These are phyloP conservation scores for Phaffomyces opuntiae DNA, from an alignment of 805 yeast genomes.

Conservation along the genomic window DNA sequence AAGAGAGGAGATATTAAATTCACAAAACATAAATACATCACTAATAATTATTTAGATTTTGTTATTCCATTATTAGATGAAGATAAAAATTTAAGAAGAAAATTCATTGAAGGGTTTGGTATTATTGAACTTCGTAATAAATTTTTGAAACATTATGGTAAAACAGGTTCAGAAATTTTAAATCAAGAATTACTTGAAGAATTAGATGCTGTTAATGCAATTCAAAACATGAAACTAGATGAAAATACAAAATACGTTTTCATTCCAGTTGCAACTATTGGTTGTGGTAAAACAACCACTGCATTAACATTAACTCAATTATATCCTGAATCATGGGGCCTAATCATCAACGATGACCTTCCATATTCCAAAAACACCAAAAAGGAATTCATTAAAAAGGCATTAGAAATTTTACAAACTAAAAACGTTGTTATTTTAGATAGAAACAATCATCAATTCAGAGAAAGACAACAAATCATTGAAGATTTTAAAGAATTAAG, in stretches of 20 bases:
- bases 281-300: constrained; percentile 92
- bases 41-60: constrained; percentile 64
- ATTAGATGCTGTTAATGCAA: constrained; percentile 31
- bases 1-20: constrained; percentile 31
- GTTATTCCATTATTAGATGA: constrained; percentile 46
- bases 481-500: constrained; percentile 40
- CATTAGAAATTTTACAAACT: constrained; percentile 33
- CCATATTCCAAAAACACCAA: constrained; percentile 38
- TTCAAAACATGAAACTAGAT: constrained; percentile 29
- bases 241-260: constrained; percentile 49
- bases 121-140: constrained; percentile 64
- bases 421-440: constrained; percentile 61
- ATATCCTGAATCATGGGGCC: constrained; percentile 54
- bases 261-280: constrained; percentile 83
- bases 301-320: constrained; percentile 50
- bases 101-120: constrained; percentile 54
- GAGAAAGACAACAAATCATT: constrained; percentile 66
- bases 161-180: constrained; percentile 53
- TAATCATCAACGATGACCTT: constrained; percentile 77
- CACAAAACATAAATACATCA: constrained; percentile 49
- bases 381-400: constrained; percentile 39
- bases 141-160: constrained; percentile 49
- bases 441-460: constrained; percentile 68
- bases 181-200: constrained; percentile 34
- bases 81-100: constrained; percentile 38